phyloP scores from a whole-genome alignment of 2,329 filamentous ascomycete genomes.

The Neonectria sp. region DNA sequence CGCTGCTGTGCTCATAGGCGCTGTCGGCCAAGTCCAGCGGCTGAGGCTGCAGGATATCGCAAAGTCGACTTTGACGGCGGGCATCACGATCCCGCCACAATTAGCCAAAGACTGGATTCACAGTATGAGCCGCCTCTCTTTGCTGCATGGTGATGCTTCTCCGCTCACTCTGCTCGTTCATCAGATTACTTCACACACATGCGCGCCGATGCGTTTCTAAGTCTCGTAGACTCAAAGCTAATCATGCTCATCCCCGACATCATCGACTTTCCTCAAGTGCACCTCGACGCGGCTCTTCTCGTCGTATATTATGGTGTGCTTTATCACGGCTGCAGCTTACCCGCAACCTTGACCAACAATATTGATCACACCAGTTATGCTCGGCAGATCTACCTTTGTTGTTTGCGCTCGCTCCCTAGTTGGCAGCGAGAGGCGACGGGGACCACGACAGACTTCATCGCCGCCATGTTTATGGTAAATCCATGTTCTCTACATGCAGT shows the following conservation, averaged over 20 bases:
- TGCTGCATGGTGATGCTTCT: neutral
- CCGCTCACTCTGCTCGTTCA: constrained; percentile 1
- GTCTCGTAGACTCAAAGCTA: constrained; percentile 13
- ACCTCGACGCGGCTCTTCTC: constrained; percentile 48
- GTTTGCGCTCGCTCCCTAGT: constrained; percentile 16
- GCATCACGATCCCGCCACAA: constrained; percentile 7
- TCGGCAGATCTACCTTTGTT: constrained; percentile 17
- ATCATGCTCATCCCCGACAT: constrained; percentile 33
- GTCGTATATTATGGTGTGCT: constrained; percentile 49
- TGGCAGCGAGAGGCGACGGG: constrained; percentile 26
- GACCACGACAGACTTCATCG: constrained; percentile 18
- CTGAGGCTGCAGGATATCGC: constrained; percentile 9
- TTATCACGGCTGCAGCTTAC: constrained; percentile 18
- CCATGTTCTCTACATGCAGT: no score
- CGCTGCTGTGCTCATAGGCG: constrained; percentile 7
- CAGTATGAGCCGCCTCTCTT: neutral
- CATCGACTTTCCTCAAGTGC: constrained; percentile 47
- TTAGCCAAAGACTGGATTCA: constrained; percentile 21
- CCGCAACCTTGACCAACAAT: neutral
- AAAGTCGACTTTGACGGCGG: constrained; percentile 10
- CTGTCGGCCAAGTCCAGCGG: constrained; percentile 21
- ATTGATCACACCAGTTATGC: neutral
- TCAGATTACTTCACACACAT: constrained; percentile 19
- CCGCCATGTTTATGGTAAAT: constrained; percentile 12
- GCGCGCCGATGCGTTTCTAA: constrained; percentile 22